These are phyloP conservation scores for Crithidia bombi DNA, from an alignment of 208 protist genomes.

Conservation along the genomic window DNA sequence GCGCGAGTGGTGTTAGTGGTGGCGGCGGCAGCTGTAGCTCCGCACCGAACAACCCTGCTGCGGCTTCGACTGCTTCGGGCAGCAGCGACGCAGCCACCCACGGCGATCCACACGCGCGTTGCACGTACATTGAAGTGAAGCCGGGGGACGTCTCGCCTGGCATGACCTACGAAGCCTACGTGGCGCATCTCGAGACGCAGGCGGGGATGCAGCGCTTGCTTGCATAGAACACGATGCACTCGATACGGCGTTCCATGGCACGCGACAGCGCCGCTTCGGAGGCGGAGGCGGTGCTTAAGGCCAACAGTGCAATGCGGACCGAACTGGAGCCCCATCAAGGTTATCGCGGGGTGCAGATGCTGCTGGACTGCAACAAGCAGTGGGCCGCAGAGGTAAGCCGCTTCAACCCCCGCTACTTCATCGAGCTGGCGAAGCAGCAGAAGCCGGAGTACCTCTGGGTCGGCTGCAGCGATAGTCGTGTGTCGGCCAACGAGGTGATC, in stretches of 20 bases:
- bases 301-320: constrained; percentile 9
- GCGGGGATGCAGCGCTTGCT: constrained; percentile 34
- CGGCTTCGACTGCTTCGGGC: not conserved
- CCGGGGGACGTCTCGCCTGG: not conserved
- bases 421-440: constrained; percentile 76
- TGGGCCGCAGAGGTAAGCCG: constrained; percentile 79
- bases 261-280: constrained; percentile 14
- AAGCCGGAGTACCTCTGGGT: constrained; percentile 94
- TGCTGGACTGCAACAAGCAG: constrained; percentile 89
- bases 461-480: constrained; percentile 90
- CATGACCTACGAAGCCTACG: constrained; percentile 5
- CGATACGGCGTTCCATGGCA: constrained; percentile 20
- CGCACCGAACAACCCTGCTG: not conserved
- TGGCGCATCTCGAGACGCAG: constrained; percentile 15
- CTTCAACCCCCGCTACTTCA: constrained; percentile 90
- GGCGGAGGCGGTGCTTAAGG: constrained; percentile 8
- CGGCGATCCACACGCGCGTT: not conserved
- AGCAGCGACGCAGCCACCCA: not conserved
- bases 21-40: not conserved
- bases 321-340: constrained; percentile 11
- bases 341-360: constrained; percentile 57
- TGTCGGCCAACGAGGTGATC: constrained; percentile 88
- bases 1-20: not conserved
- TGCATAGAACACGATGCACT: constrained; percentile 27
- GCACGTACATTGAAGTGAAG: not conserved